A percentile compares a stretch with the other conserved stretches of the same genome.
These are phyloP conservation scores for Begonia peltatifolia DNA, from an alignment of 306 rosid species.

Conservation along the genomic window DNA sequence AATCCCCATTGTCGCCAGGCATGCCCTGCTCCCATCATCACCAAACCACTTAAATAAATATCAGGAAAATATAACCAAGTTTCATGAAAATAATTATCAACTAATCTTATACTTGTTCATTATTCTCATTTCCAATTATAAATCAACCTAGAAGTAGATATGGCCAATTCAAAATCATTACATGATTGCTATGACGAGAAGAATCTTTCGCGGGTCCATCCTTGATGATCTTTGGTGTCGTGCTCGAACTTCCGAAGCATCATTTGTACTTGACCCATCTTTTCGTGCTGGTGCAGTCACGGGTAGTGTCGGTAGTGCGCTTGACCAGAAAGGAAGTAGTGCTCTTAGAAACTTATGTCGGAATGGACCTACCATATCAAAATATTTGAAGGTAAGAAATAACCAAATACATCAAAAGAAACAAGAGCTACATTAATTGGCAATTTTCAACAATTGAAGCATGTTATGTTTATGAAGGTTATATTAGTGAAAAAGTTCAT, in stretches of 20 bases:
- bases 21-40: slow-evolving; percentile 49
- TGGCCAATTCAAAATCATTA: slow-evolving; percentile 12
- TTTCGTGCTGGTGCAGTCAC: slow-evolving; percentile 76
- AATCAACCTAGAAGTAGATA: too few species aligned
- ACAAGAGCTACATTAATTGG: too few species aligned
- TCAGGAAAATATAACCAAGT: too few species aligned
- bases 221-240: slow-evolving; percentile 78
- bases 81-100: too few species aligned
- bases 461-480: too few species aligned
- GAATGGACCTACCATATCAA: slow-evolving; percentile 54
- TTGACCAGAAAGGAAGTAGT: slow-evolving; percentile 91
- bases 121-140: too few species aligned
- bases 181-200: slow-evolving; percentile 89
- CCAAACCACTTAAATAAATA: too few species aligned
- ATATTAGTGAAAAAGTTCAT: too few species aligned
- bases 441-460: too few species aligned
- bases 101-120: too few species aligned
- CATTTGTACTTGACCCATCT: slow-evolving; percentile 55
- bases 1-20: slow-evolving; percentile 98
- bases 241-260: slow-evolving; percentile 59
- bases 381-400: not conserved
- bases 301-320: slow-evolving; percentile 84
- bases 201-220: slow-evolving; percentile 96
- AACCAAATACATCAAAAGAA: not conserved
- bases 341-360: slow-evolving; percentile 85